Conservation (phyloP, 371 early-diverging fungal species). For the Mucor plumbeus region DNA sequence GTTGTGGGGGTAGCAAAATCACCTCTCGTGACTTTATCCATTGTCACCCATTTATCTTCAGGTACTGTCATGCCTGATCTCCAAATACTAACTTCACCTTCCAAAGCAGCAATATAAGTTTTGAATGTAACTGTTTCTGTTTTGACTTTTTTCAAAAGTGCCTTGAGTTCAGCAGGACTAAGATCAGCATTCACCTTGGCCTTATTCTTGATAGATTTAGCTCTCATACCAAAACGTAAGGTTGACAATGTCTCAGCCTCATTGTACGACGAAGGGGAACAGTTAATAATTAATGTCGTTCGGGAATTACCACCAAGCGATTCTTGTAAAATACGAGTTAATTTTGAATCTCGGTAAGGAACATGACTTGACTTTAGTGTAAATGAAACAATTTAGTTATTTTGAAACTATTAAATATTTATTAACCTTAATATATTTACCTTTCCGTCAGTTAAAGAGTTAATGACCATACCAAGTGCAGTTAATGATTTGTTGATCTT, state of each 20-base stretch:
- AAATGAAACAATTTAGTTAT: too few species aligned
- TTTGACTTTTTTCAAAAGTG: constrained; percentile 87
- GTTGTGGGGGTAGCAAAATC: constrained; percentile 49
- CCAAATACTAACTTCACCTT: constrained; percentile 80
- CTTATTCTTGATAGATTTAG: constrained; percentile 98
- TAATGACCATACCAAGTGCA: constrained; percentile 98
- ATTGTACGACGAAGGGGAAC: constrained; percentile 95
- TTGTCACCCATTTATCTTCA: constrained; percentile 74
- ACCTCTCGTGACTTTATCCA: constrained; percentile 68
- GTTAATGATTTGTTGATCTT: constrained; percentile 99
- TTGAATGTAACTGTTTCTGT: constrained; percentile 79
- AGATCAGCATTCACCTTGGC: constrained; percentile 97
- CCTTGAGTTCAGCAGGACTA: constrained; percentile 92
- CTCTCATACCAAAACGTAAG: constrained; percentile 95
- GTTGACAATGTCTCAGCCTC: constrained; percentile 95
- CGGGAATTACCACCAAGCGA: constrained; percentile 98
- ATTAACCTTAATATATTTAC: too few species aligned
- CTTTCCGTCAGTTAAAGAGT: constrained; percentile 89
- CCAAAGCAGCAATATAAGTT: constrained; percentile 81
- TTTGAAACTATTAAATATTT: too few species aligned
- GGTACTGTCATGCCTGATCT: constrained; percentile 80
- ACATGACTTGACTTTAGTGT: constrained; percentile 82
- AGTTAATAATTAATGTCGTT: constrained; percentile 96
- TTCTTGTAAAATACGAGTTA: constrained; percentile 98
- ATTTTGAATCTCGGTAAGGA: constrained; percentile 98